Percentiles rank a stretch among this genome's conserved stretches.
phyloP scores from a whole-genome alignment of 345 rosid genomes.

The Melaleuca alternifolia region DNA sequence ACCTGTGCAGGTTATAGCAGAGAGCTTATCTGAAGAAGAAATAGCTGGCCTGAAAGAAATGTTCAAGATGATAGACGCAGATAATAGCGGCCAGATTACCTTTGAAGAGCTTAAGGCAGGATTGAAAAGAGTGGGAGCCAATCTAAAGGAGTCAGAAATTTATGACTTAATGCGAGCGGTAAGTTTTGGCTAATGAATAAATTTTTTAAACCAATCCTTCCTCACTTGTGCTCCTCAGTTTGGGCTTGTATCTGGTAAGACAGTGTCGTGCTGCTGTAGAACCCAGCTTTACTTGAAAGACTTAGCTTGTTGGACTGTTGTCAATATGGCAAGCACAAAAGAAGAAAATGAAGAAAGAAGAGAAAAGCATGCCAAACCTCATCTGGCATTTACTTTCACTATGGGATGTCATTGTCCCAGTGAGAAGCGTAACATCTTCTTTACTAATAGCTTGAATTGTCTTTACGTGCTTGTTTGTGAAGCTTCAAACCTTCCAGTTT shows the following conservation, averaged over 20 bases:
- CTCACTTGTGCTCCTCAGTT: neutral
- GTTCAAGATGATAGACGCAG: slow-evolving; percentile 43
- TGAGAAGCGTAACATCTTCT: neutral
- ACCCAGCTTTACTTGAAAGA: neutral
- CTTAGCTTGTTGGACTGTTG: neutral
- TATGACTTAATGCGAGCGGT: slow-evolving; percentile 35
- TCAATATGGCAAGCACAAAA: neutral
- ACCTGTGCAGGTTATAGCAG: slow-evolving; percentile 28
- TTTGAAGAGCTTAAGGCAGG: slow-evolving; percentile 36
- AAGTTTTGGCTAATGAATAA: neutral
- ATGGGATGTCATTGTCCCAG: neutral
- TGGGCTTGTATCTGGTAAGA: neutral
- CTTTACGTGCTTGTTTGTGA: neutral
- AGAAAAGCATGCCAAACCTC: neutral
- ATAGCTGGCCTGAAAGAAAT: slow-evolving; percentile 40
- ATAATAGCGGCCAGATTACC: slow-evolving; percentile 34
- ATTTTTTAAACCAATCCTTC: neutral
- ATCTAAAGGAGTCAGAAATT: slow-evolving; percentile 30
- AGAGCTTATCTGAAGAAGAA: slow-evolving; percentile 38
- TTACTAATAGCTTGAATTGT: neutral
- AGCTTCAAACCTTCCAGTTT: neutral
- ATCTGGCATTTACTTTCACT: neutral
- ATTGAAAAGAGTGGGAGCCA: slow-evolving; percentile 29
- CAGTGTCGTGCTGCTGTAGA: neutral
- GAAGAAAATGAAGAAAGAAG: neutral